Evolutionary conservation across 2,329 filamentous ascomycete genomes (phyloP).

Genomic region (Fusarium sp.): DNA sequence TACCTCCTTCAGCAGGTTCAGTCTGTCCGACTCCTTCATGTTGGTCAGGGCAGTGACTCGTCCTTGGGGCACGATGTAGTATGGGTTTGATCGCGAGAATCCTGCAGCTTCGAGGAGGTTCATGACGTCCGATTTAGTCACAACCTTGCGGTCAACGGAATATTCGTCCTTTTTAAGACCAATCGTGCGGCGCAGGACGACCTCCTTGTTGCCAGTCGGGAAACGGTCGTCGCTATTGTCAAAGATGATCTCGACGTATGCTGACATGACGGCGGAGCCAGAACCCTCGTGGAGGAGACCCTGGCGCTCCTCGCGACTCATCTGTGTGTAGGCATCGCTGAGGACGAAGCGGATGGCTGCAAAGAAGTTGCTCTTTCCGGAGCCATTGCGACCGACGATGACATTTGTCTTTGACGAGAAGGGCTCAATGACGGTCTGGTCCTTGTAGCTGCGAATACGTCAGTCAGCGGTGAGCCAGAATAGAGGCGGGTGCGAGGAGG

Average conservation of each 20-base stretch:
- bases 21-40: conserved; percentile 95
- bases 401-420: conserved; percentile 98
- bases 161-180: conserved; percentile 99
- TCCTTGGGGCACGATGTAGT: conserved; percentile 98
- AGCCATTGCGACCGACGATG: conserved; percentile 98
- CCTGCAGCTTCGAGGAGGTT: conserved; percentile 95
- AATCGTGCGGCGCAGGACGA: conserved; percentile 92
- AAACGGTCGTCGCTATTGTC: conserved; percentile 98
- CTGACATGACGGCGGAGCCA: conserved; percentile 97
- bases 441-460: conserved; percentile 83
- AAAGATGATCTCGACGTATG: conserved; percentile 99
- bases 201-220: conserved; percentile 89
- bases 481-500: conserved; percentile 5
- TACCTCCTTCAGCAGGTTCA: conserved; percentile 96
- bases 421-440: conserved; percentile 97
- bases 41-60: conserved; percentile 96
- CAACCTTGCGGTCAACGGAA: conserved; percentile 95
- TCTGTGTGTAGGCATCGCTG: conserved; percentile 95
- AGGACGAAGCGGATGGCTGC: conserved; percentile 98
- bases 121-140: conserved; percentile 93
- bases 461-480: conserved; percentile 36
- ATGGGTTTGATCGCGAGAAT: conserved; percentile 96
- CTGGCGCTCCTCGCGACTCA: conserved; percentile 95
- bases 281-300: conserved; percentile 98
- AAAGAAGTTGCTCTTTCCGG: conserved; percentile 99